A percentile compares a stretch with the other conserved stretches of the same genome.
Conservation (phyloP, 108 stramenopile species). For the Fistulifera pelliculosa region DNA sequence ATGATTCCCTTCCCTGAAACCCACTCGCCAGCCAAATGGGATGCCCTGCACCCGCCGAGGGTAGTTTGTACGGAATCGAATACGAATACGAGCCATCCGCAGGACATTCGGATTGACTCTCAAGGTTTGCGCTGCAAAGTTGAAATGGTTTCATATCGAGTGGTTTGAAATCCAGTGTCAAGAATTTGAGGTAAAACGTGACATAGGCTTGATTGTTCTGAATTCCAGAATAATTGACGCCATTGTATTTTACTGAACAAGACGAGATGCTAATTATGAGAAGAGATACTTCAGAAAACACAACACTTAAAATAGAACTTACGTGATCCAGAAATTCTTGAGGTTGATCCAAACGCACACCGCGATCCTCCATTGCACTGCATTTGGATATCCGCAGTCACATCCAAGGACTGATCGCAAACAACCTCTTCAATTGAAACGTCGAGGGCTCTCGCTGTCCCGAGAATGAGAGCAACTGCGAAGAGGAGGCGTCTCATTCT, state of each 20-base stretch:
- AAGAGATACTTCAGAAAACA: too few species aligned
- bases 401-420: too few species aligned
- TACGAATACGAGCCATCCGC: constrained; percentile 22
- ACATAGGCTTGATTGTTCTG: constrained; percentile 20
- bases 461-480: too few species aligned
- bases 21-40: constrained; percentile 32
- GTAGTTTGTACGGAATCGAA: constrained; percentile 20
- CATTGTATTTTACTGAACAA: constrained; percentile 3
- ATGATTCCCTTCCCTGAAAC: not conserved
- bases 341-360: too few species aligned
- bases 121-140: constrained; percentile 25
- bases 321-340: too few species aligned
- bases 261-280: not conserved
- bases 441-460: too few species aligned
- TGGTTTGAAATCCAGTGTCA: constrained; percentile 24
- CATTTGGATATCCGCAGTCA: too few species aligned
- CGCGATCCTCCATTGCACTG: too few species aligned
- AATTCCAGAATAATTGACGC: not conserved
- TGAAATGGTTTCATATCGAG: constrained; percentile 18
- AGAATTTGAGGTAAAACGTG: constrained; percentile 16
- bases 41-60: constrained; percentile 13
- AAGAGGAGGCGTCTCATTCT: too few species aligned
- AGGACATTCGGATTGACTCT: constrained; percentile 17
- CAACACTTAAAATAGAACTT: too few species aligned
- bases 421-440: too few species aligned